Evolutionary conservation across 2,329 filamentous ascomycete species (phyloP), one percentile per base, ranked within the genome.

Genomic region (Pyrenophora tritici-repentis): DNA sequence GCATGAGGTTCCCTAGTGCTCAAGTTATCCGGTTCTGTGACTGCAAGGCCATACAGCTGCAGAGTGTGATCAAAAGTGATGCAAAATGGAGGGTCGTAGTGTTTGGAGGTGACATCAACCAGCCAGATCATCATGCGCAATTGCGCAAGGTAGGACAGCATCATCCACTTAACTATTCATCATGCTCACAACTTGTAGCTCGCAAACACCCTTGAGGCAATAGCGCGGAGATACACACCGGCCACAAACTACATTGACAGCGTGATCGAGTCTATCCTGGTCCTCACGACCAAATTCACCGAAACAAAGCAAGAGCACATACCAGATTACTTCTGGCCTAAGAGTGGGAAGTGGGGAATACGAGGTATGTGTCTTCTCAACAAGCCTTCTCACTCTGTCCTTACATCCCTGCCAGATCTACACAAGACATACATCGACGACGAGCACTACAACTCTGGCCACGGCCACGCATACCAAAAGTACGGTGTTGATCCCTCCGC

Each of bases 401-500:
- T 55, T 9, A 47, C 35, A 6, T 4, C 2, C 10, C 12, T n/a
- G 2, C 13, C 37, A 84, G 84, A 82, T 63, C 64, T 86, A 0
- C 79, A 84, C 58, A 86, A 86, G 53, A 76, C 81, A 1, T 86
- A 80, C 61, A 74, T 91, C 40, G 83, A 87, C 50, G 74, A 81
- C 18, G 72, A 84, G 3, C 74, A 72, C 24, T 87, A 83, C 62
- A 79, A 83, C 49, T 75, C 76, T 2, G 81, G 81, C 1, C 81
- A 85, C 49, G 83, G 83, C 0, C 76, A 82, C 37, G 81, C 80
- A 1, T 87, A 86, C 56, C 74, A 83, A 41, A 73, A 73, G 7
- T 83, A 84, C 35, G 82, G 82, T 0, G 72, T 87, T 10, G 75
- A 80, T 47, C 18, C 45, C 0, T 39, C 34, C 1, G 41, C 56